These are phyloP conservation scores for Leccinum huronense DNA, from an alignment of 1,284 basidiomycete species.

Conservation along the genomic window DNA sequence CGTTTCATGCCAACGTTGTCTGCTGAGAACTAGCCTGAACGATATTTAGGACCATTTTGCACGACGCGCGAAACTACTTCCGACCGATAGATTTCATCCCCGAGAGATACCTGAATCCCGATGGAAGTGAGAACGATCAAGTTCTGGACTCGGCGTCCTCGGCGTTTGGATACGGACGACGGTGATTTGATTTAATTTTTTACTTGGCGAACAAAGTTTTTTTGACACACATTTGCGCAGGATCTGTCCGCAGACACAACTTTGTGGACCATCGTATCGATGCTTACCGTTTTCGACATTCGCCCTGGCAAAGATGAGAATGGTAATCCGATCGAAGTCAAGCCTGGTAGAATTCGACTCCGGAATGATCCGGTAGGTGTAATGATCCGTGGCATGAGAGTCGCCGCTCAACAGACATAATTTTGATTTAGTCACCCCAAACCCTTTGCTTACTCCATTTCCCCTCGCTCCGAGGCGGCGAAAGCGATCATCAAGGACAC, in stretches of 20 bases:
- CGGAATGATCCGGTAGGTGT: conserved; percentile 46
- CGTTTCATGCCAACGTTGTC: background rate
- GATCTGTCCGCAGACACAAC: conserved; percentile 51
- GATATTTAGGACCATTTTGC: conserved; percentile 47
- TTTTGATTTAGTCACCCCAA: conserved; percentile 27
- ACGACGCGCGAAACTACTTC: conserved; percentile 42
- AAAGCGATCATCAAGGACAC: conserved; percentile 32
- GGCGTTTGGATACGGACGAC: conserved; percentile 52
- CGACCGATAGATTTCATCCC: conserved; percentile 46
- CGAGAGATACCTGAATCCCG: conserved; percentile 41
- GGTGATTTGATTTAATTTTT: conserved; percentile 25
- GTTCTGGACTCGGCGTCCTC: conserved; percentile 40
- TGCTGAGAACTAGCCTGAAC: background rate
- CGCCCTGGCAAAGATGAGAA: conserved; percentile 37
- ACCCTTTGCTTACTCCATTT: conserved; percentile 33
- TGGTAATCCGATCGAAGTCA: conserved; percentile 35
- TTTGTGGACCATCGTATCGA: conserved; percentile 49
- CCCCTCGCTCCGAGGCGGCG: conserved; percentile 32
- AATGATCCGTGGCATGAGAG: background rate
- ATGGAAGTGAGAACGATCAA: conserved; percentile 35
- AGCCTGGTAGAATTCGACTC: conserved; percentile 39
- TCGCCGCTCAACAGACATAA: conserved; percentile 5
- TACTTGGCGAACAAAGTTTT: background rate
- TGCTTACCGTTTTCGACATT: conserved; percentile 47
- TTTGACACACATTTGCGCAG: conserved; percentile 24